These are phyloP conservation scores for Telfairia occidentalis DNA, from an alignment of 331 rosid genomes.

Conservation along the genomic window DNA sequence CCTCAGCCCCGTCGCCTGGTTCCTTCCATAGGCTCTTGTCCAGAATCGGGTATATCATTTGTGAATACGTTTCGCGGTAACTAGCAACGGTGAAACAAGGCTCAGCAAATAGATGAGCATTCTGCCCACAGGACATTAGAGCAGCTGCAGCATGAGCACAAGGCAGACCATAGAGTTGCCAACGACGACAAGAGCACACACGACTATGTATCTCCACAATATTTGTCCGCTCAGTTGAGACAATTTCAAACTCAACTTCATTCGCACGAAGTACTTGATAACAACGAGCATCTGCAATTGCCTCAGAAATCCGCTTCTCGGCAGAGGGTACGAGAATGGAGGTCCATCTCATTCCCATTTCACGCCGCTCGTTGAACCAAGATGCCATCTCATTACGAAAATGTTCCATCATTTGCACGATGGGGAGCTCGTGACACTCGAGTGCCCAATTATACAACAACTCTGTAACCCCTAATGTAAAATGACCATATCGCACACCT, in stretches of 20 bases:
- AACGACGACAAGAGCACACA: constrained; percentile 83
- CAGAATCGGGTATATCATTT: constrained; percentile 56
- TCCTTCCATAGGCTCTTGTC: constrained; percentile 77
- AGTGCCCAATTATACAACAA: constrained; percentile 91
- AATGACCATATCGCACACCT: constrained; percentile 89
- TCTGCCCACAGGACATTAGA: constrained; percentile 84
- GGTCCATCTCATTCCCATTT: constrained; percentile 64
- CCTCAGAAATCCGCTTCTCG: constrained; percentile 74
- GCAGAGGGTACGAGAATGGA: constrained; percentile 89
- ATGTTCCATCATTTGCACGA: constrained; percentile 95
- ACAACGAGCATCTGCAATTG: constrained; percentile 88
- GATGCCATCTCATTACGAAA: constrained; percentile 56
- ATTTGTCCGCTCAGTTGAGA: constrained; percentile 90
- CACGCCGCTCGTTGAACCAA: constrained; percentile 67
- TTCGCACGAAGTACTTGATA: constrained; percentile 94
- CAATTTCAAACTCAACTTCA: constrained; percentile 96
- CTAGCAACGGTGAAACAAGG: constrained; percentile 75
- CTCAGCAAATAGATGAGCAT: constrained; percentile 73
- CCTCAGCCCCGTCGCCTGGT: constrained; percentile 61
- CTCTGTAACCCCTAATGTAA: constrained; percentile 76
- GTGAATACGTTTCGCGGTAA: constrained; percentile 66
- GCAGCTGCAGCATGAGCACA: constrained; percentile 99
- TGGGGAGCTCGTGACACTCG: constrained; percentile 92
- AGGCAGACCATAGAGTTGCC: constrained; percentile 94
- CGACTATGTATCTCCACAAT: constrained; percentile 84